Evolutionary conservation across 345 rosid genomes (phyloP), one percentile per base, ranked within the genome.

Genomic region (Pistacia integerrima): DNA sequence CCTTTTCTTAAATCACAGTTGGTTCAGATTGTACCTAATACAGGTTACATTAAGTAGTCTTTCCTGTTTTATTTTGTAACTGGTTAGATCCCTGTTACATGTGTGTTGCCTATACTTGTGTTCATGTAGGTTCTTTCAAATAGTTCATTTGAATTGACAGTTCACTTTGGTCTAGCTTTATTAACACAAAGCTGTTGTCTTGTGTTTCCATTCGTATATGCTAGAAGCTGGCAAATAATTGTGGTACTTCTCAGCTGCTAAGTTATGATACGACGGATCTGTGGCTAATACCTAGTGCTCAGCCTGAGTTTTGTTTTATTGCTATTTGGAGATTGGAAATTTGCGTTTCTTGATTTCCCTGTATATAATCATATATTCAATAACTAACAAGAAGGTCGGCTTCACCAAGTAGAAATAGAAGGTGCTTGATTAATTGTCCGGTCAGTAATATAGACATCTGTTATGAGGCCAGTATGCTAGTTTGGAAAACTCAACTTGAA

Each of bases 401-500:
- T 41, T 41, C 46, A 41, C 46, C 9, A 41, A 5, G 8, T 41
- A 30, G 41, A 12, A 28, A 61, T 30, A 11, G 36, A 30, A 30
- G 65, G 65, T 61, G 65, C 28, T 61, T 6, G 5, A 20, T 61
- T 4, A 36, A 25, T 64, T 16, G 18, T 16, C 17, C 16, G 22
- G 20, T 63, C 10, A 16, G 67, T 63, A 11, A 62, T 62, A 4
- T 30, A 30, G 18, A 30, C 8, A 4, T 36, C 18, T 38, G 0
- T 41, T 30, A 62, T 62, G 16, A 62, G 17, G 65, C 65, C 28
- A 36, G 16, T 61, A 61, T 6, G 6, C 65, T 62, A 30, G 65
- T 64, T 64, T 38, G 69, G 28, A 64, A 18, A 44, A 64, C 11
- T 41, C 46, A 67, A 67, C 56, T 16, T 67, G 70, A 67, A 16